A percentile compares a stretch with the other conserved stretches of the same genome.
These are phyloP conservation scores for Penicillium hesseltinei DNA, from an alignment of 2,329 filamentous ascomycete species.

Conservation along the genomic window DNA sequence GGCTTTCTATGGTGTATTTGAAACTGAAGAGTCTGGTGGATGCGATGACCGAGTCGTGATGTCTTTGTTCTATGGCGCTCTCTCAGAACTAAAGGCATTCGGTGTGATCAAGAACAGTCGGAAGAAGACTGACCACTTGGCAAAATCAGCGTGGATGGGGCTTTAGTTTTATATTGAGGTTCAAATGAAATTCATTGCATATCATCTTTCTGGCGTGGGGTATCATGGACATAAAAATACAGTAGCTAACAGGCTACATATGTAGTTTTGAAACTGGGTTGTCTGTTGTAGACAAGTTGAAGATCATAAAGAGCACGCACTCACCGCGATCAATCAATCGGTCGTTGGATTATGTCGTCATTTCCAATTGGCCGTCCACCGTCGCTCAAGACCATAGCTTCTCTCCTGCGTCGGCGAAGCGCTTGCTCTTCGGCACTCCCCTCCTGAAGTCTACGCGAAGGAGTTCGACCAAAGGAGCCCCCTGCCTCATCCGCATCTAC, in stretches of 20 bases:
- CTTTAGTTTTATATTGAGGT: constrained; percentile 24
- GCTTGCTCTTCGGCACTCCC: constrained; percentile 59
- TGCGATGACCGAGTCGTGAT: constrained; percentile 46
- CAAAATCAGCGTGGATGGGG: constrained; percentile 79
- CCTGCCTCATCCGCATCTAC: constrained; percentile 52
- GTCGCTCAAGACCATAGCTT: constrained; percentile 89
- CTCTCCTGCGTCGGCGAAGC: constrained; percentile 71
- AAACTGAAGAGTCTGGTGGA: constrained; percentile 31
- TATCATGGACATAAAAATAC: constrained; percentile 31
- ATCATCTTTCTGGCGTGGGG: constrained; percentile 24
- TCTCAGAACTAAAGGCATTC: constrained; percentile 81
- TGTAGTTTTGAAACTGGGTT: background rate
- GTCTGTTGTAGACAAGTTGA: background rate
- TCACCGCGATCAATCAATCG: constrained; percentile 23
- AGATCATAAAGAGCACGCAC: background rate
- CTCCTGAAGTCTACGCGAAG: constrained; percentile 33
- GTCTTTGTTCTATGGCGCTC: constrained; percentile 76
- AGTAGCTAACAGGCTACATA: constrained; percentile 4
- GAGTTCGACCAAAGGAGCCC: constrained; percentile 37
- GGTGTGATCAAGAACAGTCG: constrained; percentile 86
- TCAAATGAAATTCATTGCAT: constrained; percentile 7
- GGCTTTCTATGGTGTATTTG: constrained; percentile 57
- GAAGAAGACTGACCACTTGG: constrained; percentile 89
- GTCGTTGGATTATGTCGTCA: constrained; percentile 74
- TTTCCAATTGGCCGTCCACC: constrained; percentile 71